These are phyloP conservation scores for Scytalidium sp. DNA, from an alignment of 2,329 filamentous ascomycete species.

Conservation along the genomic window DNA sequence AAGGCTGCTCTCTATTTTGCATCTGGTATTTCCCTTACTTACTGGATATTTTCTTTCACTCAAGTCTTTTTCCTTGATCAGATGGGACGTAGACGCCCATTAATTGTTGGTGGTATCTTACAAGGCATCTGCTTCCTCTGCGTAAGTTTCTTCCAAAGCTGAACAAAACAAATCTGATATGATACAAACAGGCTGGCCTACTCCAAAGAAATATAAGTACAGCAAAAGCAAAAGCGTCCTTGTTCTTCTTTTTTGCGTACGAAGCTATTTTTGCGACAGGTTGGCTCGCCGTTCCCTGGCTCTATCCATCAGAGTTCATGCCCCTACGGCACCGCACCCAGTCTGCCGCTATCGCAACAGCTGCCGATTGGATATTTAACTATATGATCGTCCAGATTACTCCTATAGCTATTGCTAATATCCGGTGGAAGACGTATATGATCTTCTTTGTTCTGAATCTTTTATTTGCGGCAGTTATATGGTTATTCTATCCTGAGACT, in stretches of 20 bases:
- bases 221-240: constrained; percentile 59
- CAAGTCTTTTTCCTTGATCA: constrained; percentile 30
- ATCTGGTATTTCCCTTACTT: no score
- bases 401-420: constrained; percentile 33
- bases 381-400: constrained; percentile 28
- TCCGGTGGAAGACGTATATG: constrained; percentile 32
- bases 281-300: constrained; percentile 56
- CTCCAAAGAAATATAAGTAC: constrained; percentile 46
- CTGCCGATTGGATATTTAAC: constrained; percentile 39
- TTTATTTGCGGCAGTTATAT: constrained; percentile 29
- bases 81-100: no score
- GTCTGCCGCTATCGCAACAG: constrained; percentile 39
- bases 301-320: constrained; percentile 55
- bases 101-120: no score
- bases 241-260: constrained; percentile 60
- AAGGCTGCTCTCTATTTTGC: no score
- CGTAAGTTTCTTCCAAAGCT: constrained; percentile 41
- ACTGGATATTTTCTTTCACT: no score
- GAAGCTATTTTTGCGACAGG: constrained; percentile 55
- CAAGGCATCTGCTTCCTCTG: constrained; percentile 46
- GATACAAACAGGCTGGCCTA: constrained; percentile 36
- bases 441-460: constrained; percentile 36
- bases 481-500: neutral
- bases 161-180: constrained; percentile 29
- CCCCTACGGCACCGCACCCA: constrained; percentile 50